Conservation (phyloP, 2,329 filamentous ascomycete genomes). For the Pestalotiopsis sp. region DNA sequence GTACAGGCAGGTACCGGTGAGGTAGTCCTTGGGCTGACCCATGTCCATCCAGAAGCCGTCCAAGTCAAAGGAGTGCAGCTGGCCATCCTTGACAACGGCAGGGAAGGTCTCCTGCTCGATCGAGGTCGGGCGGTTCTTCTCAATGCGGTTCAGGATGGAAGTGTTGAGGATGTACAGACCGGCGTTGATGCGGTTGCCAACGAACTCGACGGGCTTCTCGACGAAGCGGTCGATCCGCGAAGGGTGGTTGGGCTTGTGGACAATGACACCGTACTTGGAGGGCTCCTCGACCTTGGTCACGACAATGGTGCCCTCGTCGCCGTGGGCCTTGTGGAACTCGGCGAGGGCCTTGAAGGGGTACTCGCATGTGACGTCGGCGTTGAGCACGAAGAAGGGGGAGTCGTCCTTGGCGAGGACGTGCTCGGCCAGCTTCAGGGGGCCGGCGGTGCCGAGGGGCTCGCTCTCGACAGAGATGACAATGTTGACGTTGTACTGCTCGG, state of each 20-base stretch:
- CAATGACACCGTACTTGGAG: slow-evolving; percentile 97
- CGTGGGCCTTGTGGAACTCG: slow-evolving; percentile 90
- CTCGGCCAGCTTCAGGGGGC: slow-evolving; percentile 93
- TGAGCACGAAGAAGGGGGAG: slow-evolving; percentile 94
- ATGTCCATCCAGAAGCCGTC: slow-evolving; percentile 99
- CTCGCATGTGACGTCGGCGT: slow-evolving; percentile 98
- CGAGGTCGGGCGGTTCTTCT: slow-evolving; percentile 86
- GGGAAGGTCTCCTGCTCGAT: slow-evolving; percentile 99
- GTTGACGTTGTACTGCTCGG: slow-evolving; percentile 77
- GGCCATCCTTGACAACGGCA: slow-evolving; percentile 83
- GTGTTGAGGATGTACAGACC: slow-evolving; percentile 98
- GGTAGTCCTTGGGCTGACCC: slow-evolving; percentile 97
- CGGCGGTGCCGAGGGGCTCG: slow-evolving; percentile 92
- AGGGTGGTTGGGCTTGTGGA: slow-evolving; percentile 91
- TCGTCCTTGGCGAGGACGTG: slow-evolving; percentile 91
- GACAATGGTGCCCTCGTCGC: slow-evolving; percentile 94
- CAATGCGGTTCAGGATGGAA: slow-evolving; percentile 86
- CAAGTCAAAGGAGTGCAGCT: slow-evolving; percentile 93
- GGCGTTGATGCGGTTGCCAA: slow-evolving; percentile 98
- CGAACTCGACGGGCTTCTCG: slow-evolving; percentile 98
- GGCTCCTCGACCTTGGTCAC: slow-evolving; percentile 99
- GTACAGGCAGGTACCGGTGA: slow-evolving; percentile 94
- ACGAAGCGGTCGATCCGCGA: slow-evolving; percentile 98
- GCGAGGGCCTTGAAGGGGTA: slow-evolving; percentile 92
- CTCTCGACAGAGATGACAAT: slow-evolving; percentile 97